These are phyloP conservation scores for Holtermanniella nyarrowii DNA, from an alignment of 768 basidiomycete genomes.

Conservation along the genomic window DNA sequence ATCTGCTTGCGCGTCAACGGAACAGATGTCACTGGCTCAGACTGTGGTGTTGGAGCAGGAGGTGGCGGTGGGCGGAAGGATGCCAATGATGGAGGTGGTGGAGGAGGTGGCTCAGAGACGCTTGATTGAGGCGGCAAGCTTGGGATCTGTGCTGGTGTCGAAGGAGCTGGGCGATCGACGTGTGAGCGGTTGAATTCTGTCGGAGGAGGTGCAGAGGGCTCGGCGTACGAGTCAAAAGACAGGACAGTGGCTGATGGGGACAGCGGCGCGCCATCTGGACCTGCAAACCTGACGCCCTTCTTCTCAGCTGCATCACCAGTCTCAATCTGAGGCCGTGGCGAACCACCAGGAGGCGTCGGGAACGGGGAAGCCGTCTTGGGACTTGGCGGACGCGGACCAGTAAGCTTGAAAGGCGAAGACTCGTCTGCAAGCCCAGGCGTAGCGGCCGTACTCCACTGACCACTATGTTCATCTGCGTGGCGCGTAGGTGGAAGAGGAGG, in stretches of 20 bases:
- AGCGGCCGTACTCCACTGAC: constrained; percentile 64
- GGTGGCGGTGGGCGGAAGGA: constrained; percentile 22
- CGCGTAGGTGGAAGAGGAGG: constrained; percentile 10
- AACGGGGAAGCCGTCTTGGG: constrained; percentile 1
- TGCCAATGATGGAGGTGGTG: constrained; percentile 26
- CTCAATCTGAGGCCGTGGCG: not conserved
- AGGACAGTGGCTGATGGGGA: constrained; percentile 30
- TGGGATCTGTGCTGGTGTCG: constrained; percentile 8
- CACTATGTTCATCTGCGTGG: constrained; percentile 43
- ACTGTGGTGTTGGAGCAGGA: constrained; percentile 10
- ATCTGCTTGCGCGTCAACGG: constrained; percentile 45
- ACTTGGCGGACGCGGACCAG: constrained; percentile 10
- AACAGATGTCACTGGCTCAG: not conserved
- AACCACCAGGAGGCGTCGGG: not conserved
- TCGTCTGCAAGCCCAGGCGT: constrained; percentile 52
- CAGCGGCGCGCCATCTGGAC: constrained; percentile 38
- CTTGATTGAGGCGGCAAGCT: not conserved
- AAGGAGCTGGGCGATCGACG: constrained; percentile 1
- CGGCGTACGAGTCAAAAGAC: constrained; percentile 30
- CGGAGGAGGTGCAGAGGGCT: constrained; percentile 32
- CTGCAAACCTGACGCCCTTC: constrained; percentile 38
- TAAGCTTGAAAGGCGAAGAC: constrained; percentile 17
- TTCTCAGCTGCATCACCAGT: constrained; percentile 11
- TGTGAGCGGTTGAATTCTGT: constrained; percentile 19
- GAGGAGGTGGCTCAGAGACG: constrained; percentile 10